These are phyloP conservation scores for Nakataea oryzae DNA, from an alignment of 2,329 filamentous ascomycete species.

Conservation along the genomic window DNA sequence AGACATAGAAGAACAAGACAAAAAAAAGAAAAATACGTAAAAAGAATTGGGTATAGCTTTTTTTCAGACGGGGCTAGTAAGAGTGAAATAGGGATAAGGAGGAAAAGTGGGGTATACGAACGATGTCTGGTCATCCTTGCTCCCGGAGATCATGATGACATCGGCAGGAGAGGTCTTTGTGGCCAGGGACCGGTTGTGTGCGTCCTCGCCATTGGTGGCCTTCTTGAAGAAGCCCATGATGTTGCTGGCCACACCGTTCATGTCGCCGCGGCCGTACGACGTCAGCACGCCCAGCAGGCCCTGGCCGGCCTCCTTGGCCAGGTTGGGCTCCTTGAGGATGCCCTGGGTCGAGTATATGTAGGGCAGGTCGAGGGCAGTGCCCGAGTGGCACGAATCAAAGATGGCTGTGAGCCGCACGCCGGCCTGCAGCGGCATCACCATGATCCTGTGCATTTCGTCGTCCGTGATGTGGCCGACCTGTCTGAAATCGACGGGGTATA, in stretches of 20 bases:
- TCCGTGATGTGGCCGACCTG: slow-evolving; percentile 74
- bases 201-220: slow-evolving; percentile 70
- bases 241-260: slow-evolving; percentile 70
- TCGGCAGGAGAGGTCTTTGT: slow-evolving; percentile 94
- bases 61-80: slow-evolving; percentile 5
- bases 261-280: slow-evolving; percentile 58
- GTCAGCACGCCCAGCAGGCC: slow-evolving; percentile 50
- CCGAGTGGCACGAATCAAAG: slow-evolving; percentile 58
- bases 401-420: slow-evolving; percentile 52
- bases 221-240: slow-evolving; percentile 84
- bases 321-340: slow-evolving; percentile 57
- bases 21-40: slow-evolving; percentile 8
- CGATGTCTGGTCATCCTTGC: slow-evolving; percentile 93
- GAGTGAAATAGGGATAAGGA: slow-evolving; percentile 7
- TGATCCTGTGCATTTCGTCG: slow-evolving; percentile 71
- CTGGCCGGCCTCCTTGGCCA: slow-evolving; percentile 57
- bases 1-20: slow-evolving; percentile 8
- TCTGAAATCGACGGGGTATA: slow-evolving; percentile 74
- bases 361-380: slow-evolving; percentile 54
- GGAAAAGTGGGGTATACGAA: slow-evolving; percentile 35
- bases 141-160: slow-evolving; percentile 95
- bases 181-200: slow-evolving; percentile 66
- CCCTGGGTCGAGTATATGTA: slow-evolving; percentile 62
- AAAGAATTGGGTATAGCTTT: neutral
- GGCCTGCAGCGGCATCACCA: slow-evolving; percentile 45